Evolutionary conservation across 2,329 filamentous ascomycete genomes (phyloP).

Genomic region (Epichloe hybrida): DNA sequence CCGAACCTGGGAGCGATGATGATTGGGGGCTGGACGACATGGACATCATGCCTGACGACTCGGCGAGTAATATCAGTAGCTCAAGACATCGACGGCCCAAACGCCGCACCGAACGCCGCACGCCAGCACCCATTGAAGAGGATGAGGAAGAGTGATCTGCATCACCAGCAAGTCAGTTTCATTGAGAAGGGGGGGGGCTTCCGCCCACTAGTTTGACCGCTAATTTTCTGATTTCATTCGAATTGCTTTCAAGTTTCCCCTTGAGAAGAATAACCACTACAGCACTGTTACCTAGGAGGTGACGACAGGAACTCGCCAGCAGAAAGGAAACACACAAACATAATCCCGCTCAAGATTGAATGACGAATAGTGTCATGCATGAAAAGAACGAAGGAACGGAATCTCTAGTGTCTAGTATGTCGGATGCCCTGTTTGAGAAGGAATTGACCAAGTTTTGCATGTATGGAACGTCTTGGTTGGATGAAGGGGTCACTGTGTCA

Average conservation of each 20-base stretch:
- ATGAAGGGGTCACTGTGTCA: not conserved
- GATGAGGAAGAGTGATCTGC: slow-evolving; percentile 47
- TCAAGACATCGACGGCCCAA: slow-evolving; percentile 54
- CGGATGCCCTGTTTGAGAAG: not conserved
- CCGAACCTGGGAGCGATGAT: slow-evolving; percentile 40
- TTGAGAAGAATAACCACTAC: not conserved
- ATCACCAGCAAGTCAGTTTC: not conserved
- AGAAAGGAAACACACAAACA: not conserved
- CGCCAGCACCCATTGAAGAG: slow-evolving; percentile 60
- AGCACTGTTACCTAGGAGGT: not conserved
- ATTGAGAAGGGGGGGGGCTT: too few relatives aligned
- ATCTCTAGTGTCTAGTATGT: not conserved
- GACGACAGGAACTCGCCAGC: not conserved
- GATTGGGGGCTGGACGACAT: slow-evolving; percentile 45
- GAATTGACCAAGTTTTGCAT: not conserved
- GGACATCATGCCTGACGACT: slow-evolving; percentile 63
- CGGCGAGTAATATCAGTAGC: slow-evolving; percentile 67
- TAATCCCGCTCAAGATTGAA: too few relatives aligned
- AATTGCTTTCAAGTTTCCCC: not conserved
- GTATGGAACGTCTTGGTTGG: not conserved
- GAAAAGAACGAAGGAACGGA: not conserved
- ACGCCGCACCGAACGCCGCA: slow-evolving; percentile 53
- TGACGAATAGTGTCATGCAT: not conserved
- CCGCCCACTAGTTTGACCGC: not conserved
- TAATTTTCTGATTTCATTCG: not conserved